Percentiles rank a stretch among this genome's conserved stretches.
phyloP scores from a whole-genome alignment of 202 grass and related monocot genomes.

The Setaria viridis region DNA sequence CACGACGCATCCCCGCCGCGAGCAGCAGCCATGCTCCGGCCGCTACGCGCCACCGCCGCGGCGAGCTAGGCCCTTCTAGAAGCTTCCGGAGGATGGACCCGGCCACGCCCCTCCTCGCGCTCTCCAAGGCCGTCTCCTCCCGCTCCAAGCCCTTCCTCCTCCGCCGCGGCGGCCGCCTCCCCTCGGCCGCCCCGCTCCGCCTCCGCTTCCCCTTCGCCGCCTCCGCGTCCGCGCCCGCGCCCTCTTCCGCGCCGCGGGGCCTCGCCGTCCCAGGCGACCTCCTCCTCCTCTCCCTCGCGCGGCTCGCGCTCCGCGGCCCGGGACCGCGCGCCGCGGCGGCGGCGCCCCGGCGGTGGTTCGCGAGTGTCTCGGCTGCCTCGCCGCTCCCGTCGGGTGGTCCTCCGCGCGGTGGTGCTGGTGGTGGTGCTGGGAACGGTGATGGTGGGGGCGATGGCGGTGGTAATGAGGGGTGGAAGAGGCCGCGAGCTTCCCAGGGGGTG shows the following conservation, averaged over 20 bases:
- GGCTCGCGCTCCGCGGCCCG: constrained; percentile 51
- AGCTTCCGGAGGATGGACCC: constrained; percentile 62
- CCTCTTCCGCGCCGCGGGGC: constrained; percentile 40
- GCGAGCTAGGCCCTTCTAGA: constrained; percentile 13
- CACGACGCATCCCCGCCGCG: neutral
- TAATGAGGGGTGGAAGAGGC: constrained; percentile 43
- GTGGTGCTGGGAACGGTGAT: constrained; percentile 47
- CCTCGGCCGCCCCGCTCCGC: constrained; percentile 36
- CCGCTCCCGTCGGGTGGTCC: constrained; percentile 53
- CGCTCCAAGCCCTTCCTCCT: constrained; percentile 57
- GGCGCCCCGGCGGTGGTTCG: constrained; percentile 61
- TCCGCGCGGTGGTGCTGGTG: constrained; percentile 38
- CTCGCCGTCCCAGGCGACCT: constrained; percentile 54
- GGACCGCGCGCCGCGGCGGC: neutral
- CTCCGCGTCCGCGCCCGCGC: constrained; percentile 13
- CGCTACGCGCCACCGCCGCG: neutral
- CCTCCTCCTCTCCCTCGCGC: constrained; percentile 63
- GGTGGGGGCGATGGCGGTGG: constrained; percentile 38
- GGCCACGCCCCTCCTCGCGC: constrained; percentile 64
- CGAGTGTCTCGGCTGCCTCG: constrained; percentile 65
- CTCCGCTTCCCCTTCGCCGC: constrained; percentile 22
- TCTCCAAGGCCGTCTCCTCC: constrained; percentile 72
- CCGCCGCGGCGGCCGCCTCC: constrained; percentile 11
- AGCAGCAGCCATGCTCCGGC: constrained; percentile 35
- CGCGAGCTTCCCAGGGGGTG: constrained; percentile 41